Percentiles rank a stretch among this genome's conserved stretches.
phyloP scores from a whole-genome alignment of 352 stramenopile genomes.

The Pythium biforme region DNA sequence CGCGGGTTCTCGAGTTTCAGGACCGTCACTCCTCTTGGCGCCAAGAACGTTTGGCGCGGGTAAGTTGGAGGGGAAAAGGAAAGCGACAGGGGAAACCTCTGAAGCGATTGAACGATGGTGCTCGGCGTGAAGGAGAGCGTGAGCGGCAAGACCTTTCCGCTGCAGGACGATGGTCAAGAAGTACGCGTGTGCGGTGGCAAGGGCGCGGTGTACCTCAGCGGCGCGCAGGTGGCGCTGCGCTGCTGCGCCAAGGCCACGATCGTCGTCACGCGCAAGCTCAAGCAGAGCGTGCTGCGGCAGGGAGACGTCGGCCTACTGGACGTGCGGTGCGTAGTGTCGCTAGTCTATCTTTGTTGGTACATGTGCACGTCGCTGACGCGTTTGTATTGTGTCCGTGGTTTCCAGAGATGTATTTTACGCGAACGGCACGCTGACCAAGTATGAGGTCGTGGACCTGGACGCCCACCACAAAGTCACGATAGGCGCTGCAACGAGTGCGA shows the following conservation, averaged over 20 bases:
- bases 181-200: slow-evolving; percentile 66
- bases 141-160: slow-evolving; percentile 50
- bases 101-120: slow-evolving; percentile 16
- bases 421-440: slow-evolving; percentile 84
- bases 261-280: slow-evolving; percentile 65
- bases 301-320: slow-evolving; percentile 72
- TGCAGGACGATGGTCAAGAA: slow-evolving; percentile 50
- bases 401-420: slow-evolving; percentile 73
- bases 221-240: slow-evolving; percentile 63
- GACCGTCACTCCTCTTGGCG: slow-evolving; percentile 12
- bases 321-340: slow-evolving; percentile 30
- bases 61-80: slow-evolving; percentile 5
- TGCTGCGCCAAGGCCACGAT: slow-evolving; percentile 78
- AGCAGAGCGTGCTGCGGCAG: slow-evolving; percentile 72
- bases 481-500: slow-evolving; percentile 34
- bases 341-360: not conserved
- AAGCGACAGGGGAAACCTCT: not conserved
- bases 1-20: not conserved
- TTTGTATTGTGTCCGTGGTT: slow-evolving; percentile 1
- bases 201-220: slow-evolving; percentile 65
- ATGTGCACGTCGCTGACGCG: not conserved
- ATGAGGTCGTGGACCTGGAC: slow-evolving; percentile 69
- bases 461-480: slow-evolving; percentile 28
- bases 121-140: slow-evolving; percentile 76
- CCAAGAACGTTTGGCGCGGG: slow-evolving; percentile 18